phyloP scores from a whole-genome alignment of 805 yeast genomes.

The Ogataea ramenticola region DNA sequence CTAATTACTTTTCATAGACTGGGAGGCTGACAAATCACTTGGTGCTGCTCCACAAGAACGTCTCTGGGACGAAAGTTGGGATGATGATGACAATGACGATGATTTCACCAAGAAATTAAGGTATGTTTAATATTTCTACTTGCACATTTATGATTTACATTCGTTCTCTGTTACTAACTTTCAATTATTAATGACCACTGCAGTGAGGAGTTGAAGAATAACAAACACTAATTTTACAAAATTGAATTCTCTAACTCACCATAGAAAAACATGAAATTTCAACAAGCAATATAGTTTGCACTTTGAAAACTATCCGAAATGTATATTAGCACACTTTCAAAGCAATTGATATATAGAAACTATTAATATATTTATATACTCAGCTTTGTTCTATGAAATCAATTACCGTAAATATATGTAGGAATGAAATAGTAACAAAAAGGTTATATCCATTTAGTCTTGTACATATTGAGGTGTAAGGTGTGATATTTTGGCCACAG shows the following conservation, averaged over 20 bases:
- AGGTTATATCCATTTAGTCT: too few species aligned
- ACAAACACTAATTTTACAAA: not conserved
- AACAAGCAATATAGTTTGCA: too few species aligned
- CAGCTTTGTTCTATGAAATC: too few species aligned
- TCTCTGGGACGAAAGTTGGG: conserved; percentile 98
- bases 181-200: not conserved
- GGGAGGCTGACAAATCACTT: conserved; percentile 56
- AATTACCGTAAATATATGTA: too few species aligned
- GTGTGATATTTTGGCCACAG: not conserved
- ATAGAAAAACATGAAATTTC: too few species aligned
- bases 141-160: not conserved
- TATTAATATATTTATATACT: too few species aligned
- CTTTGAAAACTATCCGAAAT: too few species aligned
- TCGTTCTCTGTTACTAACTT: not conserved
- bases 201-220: conserved; percentile 19
- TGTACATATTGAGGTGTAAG: not conserved
- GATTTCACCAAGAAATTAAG: conserved; percentile 73
- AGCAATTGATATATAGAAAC: not conserved
- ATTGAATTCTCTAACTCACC: too few species aligned
- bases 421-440: too few species aligned
- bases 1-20: conserved; percentile 31
- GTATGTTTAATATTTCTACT: conserved; percentile 28
- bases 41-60: conserved; percentile 46
- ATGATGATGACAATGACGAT: conserved; percentile 88
- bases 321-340: not conserved